These are phyloP conservation scores for Lachancea kluyveri DNA, from an alignment of 805 yeast species.

Conservation along the genomic window DNA sequence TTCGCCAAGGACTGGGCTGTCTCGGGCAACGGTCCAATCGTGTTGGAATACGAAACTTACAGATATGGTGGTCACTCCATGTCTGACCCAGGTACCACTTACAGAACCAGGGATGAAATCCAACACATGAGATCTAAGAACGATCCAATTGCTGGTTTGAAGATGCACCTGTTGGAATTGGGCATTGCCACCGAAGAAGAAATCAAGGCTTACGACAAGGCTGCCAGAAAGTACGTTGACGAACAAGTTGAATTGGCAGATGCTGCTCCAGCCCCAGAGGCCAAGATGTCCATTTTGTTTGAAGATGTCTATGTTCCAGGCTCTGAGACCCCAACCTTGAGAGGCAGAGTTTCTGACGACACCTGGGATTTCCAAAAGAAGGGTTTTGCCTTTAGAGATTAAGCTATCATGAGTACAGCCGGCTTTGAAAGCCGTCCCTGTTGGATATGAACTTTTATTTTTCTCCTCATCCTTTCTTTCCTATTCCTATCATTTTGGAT, in stretches of 20 bases:
- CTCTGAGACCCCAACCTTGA: conserved; percentile 81
- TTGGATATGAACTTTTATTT: conserved; percentile 1
- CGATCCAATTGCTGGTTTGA: conserved; percentile 96
- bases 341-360: conserved; percentile 97
- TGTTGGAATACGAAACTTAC: conserved; percentile 95
- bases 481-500: not conserved
- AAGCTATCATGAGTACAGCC: too few relatives aligned
- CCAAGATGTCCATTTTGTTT: conserved; percentile 87
- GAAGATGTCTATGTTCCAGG: conserved; percentile 97
- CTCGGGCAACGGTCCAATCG: conserved; percentile 92
- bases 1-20: conserved; percentile 96
- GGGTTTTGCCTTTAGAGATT: conserved; percentile 34
- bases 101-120: conserved; percentile 99
- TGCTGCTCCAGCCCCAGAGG: conserved; percentile 91
- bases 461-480: not conserved
- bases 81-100: conserved; percentile 99
- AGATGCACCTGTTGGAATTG: conserved; percentile 75
- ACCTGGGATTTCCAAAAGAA: conserved; percentile 70
- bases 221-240: conserved; percentile 91
- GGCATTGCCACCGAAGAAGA: conserved; percentile 90
- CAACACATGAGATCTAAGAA: conserved; percentile 98
- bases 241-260: conserved; percentile 93
- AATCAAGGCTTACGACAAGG: conserved; percentile 90
- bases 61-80: conserved; percentile 99
- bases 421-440: too few relatives aligned